Evolutionary conservation across 2,329 filamentous ascomycete species (phyloP).

Genomic region (Magnaporthales sp.): DNA sequence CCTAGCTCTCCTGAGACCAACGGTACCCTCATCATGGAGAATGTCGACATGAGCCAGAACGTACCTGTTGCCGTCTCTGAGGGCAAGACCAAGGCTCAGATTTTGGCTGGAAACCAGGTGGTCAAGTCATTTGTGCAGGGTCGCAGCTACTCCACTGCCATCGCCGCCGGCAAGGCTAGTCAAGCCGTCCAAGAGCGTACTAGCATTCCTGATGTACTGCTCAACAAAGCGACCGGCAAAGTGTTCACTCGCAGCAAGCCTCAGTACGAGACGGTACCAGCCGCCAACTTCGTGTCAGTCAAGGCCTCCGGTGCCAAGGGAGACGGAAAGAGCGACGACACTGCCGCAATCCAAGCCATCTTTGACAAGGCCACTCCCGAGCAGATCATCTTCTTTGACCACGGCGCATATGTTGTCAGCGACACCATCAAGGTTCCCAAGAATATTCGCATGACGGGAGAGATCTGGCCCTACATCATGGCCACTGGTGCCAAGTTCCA

Average conservation of each 20-base stretch:
- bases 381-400: constrained; percentile 66
- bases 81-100: constrained; percentile 41
- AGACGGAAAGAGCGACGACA: constrained; percentile 83
- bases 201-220: constrained; percentile 57
- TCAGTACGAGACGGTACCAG: constrained; percentile 65
- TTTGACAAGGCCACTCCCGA: constrained; percentile 58
- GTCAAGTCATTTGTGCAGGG: constrained; percentile 74
- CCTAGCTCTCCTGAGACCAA: constrained; percentile 55
- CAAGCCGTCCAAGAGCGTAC: constrained; percentile 50
- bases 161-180: constrained; percentile 39
- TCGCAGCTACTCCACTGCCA: constrained; percentile 51
- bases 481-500: constrained; percentile 66
- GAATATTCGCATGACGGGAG: constrained; percentile 79
- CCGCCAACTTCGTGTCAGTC: constrained; percentile 71
- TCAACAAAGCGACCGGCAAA: constrained; percentile 49
- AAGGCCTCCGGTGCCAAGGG: constrained; percentile 78
- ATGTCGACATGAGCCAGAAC: constrained; percentile 70
- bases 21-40: constrained; percentile 78
- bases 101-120: constrained; percentile 62
- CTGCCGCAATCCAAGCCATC: constrained; percentile 69
- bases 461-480: constrained; percentile 87
- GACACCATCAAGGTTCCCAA: constrained; percentile 65
- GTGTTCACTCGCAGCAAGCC: constrained; percentile 83
- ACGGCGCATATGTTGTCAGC: constrained; percentile 63
- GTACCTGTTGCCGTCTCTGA: constrained; percentile 59